Conservation (phyloP, 2,329 filamentous ascomycete genomes). For the Colletotrichum sp. region DNA sequence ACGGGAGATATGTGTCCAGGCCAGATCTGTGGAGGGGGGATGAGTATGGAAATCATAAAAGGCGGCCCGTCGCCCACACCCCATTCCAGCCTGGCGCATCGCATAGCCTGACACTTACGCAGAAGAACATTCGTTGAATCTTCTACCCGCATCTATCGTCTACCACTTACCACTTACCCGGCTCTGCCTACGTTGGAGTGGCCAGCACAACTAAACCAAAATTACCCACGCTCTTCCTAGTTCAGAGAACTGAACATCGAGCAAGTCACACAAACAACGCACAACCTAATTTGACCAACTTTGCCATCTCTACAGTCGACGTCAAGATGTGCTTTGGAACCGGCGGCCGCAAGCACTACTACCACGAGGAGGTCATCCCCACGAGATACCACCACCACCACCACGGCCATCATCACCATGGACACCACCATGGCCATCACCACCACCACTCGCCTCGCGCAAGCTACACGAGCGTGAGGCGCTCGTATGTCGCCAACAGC, state of each 20-base stretch:
- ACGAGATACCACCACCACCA: slow-evolving; percentile 41
- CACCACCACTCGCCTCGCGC: slow-evolving; percentile 41
- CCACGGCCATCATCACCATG: slow-evolving; percentile 36
- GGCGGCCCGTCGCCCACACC: slow-evolving; percentile 2
- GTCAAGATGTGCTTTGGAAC: slow-evolving; percentile 56
- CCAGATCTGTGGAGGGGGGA: not conserved
- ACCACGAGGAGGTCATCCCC: slow-evolving; percentile 59
- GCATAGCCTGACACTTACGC: slow-evolving; percentile 1
- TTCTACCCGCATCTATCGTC: not conserved
- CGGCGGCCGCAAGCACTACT: slow-evolving; percentile 54
- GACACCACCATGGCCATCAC: slow-evolving; percentile 38
- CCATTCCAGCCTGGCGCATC: not conserved
- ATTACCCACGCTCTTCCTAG: not conserved
- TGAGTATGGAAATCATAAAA: slow-evolving; percentile 14
- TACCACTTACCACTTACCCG: not conserved
- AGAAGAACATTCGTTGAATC: slow-evolving; percentile 6
- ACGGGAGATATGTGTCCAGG: not conserved
- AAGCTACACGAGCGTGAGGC: slow-evolving; percentile 47
- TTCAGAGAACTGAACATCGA: not conserved
- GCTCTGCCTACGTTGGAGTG: not conserved
- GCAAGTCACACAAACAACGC: not conserved
- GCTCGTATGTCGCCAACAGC: slow-evolving; percentile 40
- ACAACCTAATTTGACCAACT: not conserved
- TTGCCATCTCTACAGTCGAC: not conserved
- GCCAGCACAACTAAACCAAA: not conserved